A percentile compares a stretch with the other conserved stretches of the same genome.
Conservation (phyloP, 345 rosid species). For the Capsella bursapastoris region DNA sequence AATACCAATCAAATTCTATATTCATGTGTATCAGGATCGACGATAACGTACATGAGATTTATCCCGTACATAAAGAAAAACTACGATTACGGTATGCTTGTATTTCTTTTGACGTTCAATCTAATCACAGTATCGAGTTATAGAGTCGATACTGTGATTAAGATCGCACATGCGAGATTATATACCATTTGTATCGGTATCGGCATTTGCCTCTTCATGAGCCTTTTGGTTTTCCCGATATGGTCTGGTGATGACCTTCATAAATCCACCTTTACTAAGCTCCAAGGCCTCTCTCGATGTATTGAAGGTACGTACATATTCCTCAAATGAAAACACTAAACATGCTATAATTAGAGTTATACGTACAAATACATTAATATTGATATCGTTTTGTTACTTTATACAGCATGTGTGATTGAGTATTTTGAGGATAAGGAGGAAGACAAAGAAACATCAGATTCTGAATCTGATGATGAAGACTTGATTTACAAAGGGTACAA, state of each 20-base stretch:
- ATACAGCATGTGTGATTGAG: conserved; percentile 64
- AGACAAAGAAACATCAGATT: conserved; percentile 39
- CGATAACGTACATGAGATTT: conserved; percentile 75
- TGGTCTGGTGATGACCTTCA: conserved; percentile 96
- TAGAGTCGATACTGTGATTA: conserved; percentile 56
- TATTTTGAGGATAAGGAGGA: conserved; percentile 53
- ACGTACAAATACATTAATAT: background rate
- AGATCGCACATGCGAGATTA: conserved; percentile 64
- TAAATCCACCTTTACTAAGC: conserved; percentile 59
- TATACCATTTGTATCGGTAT: conserved; percentile 75
- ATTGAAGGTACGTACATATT: conserved; percentile 70
- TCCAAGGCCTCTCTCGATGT: conserved; percentile 70
- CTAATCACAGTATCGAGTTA: conserved; percentile 83
- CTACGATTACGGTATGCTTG: conserved; percentile 81
- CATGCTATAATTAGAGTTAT: background rate
- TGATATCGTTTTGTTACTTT: background rate
- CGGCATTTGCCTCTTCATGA: conserved; percentile 73
- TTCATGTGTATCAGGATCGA: conserved; percentile 54
- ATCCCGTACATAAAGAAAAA: conserved; percentile 80
- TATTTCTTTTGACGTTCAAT: conserved; percentile 84
- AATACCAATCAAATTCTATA: background rate
- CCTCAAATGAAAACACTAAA: background rate
- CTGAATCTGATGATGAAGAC: conserved; percentile 53
- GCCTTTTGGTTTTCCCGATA: conserved; percentile 65
- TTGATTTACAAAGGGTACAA: conserved; percentile 69